Base-by-base conservation (phyloP, 106 monocot genomes). In the Chionographis japonica region DNA sequence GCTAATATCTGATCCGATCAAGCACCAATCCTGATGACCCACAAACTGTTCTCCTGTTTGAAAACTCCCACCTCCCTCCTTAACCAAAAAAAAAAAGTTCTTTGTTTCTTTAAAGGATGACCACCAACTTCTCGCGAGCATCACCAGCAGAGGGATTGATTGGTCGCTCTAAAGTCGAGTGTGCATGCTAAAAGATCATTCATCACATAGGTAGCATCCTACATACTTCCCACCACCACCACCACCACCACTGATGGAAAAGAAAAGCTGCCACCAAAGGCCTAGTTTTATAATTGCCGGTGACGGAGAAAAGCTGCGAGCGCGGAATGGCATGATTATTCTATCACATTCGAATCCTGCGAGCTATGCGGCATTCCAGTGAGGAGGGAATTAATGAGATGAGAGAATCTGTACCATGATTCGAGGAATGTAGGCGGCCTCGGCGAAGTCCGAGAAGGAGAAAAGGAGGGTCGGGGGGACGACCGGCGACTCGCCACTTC, bases 251-350 rank as follows among this genome's bases (percentile, higher is more conserved):
- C 5, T 10, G 46, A 46, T 46, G 46, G 9, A 46, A 38, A 37
- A 37, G 8, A 66, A 86, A 86, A 73, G 82, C 81, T 86, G 86
- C 4, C 78, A 69, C 39, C 35, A 68, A 68, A 50, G 20, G 53
- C 69, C 27, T 19, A 52, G 65, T 68, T 62, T 53, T 49, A 62
- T 61, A 70, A 52, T 60, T 42, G 46, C 46, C 5, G 46, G 46
- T 46, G 50, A 14, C 35, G 50, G 71, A 8, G 54, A 69, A 85
- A 88, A 74, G 88, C 80, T 85, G 86, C 79, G 79, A 73, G 66
- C 43, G 63, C 72, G 54, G 63, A 50, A 72, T 60, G 72, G 64
- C 58, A 77, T 60, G 62, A 65, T 76, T 65, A 55, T 60, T 59
- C 70, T 75, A 75, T 72, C 70, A 63, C 50, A 46, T 27, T 27